Evolutionary conservation across 495 filamentous ascomycete genomes (phyloP), one percentile per base, ranked within the genome.

Genomic region (Talaromyces stipitatus): DNA sequence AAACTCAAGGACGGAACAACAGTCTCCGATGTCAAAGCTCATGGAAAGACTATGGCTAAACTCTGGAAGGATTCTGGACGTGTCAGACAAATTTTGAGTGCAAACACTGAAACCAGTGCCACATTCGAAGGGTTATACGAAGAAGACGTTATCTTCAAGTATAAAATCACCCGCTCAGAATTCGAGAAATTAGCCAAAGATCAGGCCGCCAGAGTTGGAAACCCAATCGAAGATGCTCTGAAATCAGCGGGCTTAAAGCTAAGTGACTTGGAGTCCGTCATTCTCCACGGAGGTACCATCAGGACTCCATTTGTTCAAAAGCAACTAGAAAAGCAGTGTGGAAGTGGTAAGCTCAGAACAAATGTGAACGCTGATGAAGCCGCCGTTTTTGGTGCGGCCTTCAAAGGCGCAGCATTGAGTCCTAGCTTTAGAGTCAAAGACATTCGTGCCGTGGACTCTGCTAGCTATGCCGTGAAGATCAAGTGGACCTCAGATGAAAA

Each of bases 361-460:
- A 97, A 92, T 64, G 95, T 99, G 62, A 99, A 99, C 71, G 86
- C 92, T 26, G 95, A 99, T 68, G 95, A 99, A 73, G 84, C 95
- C 14, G 94, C 95, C 50, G 94, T 96, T 14, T 95, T 99, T 70
- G 95, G 95, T 61, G 95, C 95, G 51, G 91, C 90, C 18, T 97
- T 97, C 79, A 90, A 90, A 66, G 95, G 87, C 27, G 95, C 95
- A 48, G 85, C 85, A 59, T 79, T 97, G 50, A 95, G 88, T 71
- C 90, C 92, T 32, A 91, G 85, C 65, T 99, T 99, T 81, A 85
- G 89, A 52, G 95, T 99, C 63, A 99, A 96, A 78, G 95, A 97
- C 63, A 97, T 99, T 59, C 80, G 87, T 54, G 80, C 86, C 45
- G 80, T 72, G 54, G 94, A 99, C 58, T 80, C 74, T 14, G 84